Conservation (phyloP, 1,284 basidiomycete genomes). For the Phlebopus sp. region DNA sequence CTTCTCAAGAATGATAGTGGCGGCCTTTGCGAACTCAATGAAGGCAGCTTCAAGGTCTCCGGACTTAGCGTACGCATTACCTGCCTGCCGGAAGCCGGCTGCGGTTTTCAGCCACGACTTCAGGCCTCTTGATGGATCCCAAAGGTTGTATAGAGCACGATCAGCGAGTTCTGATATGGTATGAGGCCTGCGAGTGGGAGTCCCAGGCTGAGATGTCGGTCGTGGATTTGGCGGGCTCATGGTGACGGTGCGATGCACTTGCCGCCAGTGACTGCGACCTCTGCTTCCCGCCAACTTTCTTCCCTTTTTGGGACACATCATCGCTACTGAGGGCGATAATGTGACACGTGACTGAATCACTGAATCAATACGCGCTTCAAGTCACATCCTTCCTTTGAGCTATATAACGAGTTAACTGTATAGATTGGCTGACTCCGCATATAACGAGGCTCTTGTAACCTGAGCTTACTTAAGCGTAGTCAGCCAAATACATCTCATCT, state of each 20-base stretch:
- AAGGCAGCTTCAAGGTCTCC: constrained; percentile 35
- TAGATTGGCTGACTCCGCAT: no score
- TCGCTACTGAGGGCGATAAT: constrained; percentile 1
- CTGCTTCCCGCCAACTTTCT: constrained; percentile 15
- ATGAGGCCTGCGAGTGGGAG: constrained; percentile 26
- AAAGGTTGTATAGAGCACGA: constrained; percentile 29
- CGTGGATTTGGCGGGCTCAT: constrained; percentile 29
- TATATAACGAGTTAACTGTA: no score
- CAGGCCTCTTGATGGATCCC: constrained; percentile 35
- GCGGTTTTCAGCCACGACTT: constrained; percentile 37
- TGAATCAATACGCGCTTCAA: no score
- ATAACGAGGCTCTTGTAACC: no score
- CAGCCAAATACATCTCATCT: no score
- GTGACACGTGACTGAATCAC: constrained; percentile 1
- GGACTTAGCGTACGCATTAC: constrained; percentile 22
- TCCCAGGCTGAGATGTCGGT: constrained; percentile 19
- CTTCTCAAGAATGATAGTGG: constrained; percentile 42
- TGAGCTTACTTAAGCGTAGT: no score
- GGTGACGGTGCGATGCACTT: constrained; percentile 6
- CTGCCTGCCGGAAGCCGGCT: constrained; percentile 35
- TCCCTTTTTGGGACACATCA: constrained; percentile 22
- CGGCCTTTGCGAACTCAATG: constrained; percentile 40
- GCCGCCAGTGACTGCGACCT: background rate
- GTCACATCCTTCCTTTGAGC: no score
- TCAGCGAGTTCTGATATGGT: constrained; percentile 38